Percentiles rank a stretch among this genome's conserved stretches.
phyloP scores from a whole-genome alignment of 768 basidiomycete species.

The Rubroboletus pulcherrimus region DNA sequence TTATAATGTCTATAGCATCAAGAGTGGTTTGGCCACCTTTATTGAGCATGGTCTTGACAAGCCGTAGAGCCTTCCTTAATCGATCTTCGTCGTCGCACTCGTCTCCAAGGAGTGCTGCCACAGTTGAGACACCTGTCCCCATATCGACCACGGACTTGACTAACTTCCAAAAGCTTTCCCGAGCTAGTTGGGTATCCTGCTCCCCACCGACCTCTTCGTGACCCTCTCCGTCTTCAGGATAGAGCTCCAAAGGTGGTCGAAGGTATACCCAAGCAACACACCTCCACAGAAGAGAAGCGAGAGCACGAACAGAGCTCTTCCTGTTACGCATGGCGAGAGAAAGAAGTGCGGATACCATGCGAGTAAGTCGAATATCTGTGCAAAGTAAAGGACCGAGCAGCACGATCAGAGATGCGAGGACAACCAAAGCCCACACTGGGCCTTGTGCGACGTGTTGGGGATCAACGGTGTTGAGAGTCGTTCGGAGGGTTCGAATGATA shows the following conservation, averaged over 20 bases:
- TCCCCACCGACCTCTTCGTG: constrained; percentile 14
- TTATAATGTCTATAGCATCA: constrained; percentile 53
- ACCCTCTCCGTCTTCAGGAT: constrained; percentile 25
- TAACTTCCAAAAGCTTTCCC: constrained; percentile 45
- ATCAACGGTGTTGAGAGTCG: constrained; percentile 52
- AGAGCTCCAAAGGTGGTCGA: constrained; percentile 40
- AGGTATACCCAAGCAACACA: constrained; percentile 62
- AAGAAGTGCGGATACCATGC: constrained; percentile 48
- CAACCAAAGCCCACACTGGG: constrained; percentile 72
- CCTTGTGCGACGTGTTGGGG: constrained; percentile 65
- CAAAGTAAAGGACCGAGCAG: constrained; percentile 58
- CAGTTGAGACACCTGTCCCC: constrained; percentile 53
- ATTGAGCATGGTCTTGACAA: constrained; percentile 55
- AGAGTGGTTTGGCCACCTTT: constrained; percentile 48
- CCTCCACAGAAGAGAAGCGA: constrained; percentile 65
- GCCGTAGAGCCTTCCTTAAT: constrained; percentile 43
- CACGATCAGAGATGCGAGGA: constrained; percentile 61
- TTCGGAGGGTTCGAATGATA: constrained; percentile 64
- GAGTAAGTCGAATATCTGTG: constrained; percentile 40
- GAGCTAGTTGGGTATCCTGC: constrained; percentile 26
- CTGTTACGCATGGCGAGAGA: constrained; percentile 55
- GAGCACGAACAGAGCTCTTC: constrained; percentile 59
- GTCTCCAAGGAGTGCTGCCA: constrained; percentile 51
- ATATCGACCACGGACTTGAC: constrained; percentile 53
- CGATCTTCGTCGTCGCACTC: constrained; percentile 37